A percentile compares a stretch with the other conserved stretches of the same genome.
Evolutionary conservation across 352 stramenopile genomes (phyloP).

Genomic region (Phytophthora chlamydospora): DNA sequence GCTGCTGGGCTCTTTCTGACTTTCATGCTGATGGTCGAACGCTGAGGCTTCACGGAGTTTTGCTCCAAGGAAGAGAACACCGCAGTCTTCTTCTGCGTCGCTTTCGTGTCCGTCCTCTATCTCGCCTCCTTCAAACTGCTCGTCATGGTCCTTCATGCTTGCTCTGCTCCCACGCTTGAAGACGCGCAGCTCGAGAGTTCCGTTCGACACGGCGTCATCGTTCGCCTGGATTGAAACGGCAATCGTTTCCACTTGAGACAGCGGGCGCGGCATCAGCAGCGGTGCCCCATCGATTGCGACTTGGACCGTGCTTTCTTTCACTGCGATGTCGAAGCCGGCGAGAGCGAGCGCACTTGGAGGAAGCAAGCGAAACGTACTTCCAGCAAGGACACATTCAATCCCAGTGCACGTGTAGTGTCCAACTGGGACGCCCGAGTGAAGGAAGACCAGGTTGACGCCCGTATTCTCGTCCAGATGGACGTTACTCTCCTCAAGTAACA

Average conservation of each 20-base stretch:
- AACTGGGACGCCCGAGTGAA: slow-evolving; percentile 49
- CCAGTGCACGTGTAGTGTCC: slow-evolving; percentile 58
- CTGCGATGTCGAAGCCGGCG: slow-evolving; percentile 54
- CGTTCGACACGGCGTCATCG: slow-evolving; percentile 50
- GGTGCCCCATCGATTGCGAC: slow-evolving; percentile 54
- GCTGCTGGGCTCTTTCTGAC: slow-evolving; percentile 10
- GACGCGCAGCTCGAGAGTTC: slow-evolving; percentile 55
- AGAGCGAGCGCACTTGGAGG: slow-evolving; percentile 31
- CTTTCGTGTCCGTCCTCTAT: not conserved
- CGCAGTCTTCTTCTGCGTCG: slow-evolving; percentile 18
- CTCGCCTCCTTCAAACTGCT: slow-evolving; percentile 10
- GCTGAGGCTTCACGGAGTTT: slow-evolving; percentile 5
- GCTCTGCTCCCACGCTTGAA: slow-evolving; percentile 14
- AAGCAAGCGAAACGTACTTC: slow-evolving; percentile 59
- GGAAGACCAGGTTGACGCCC: slow-evolving; percentile 55
- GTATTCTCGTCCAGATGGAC: slow-evolving; percentile 69
- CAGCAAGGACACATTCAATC: slow-evolving; percentile 64
- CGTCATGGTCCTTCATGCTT: slow-evolving; percentile 13
- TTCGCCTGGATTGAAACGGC: slow-evolving; percentile 50
- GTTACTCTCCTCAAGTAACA: slow-evolving; percentile 59
- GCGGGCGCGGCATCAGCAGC: slow-evolving; percentile 49
- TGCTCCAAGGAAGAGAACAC: slow-evolving; percentile 23
- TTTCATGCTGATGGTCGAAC: not conserved
- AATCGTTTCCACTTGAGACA: slow-evolving; percentile 44
- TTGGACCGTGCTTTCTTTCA: slow-evolving; percentile 58